Conservation (phyloP, 768 basidiomycete genomes). For the Lyophyllum atratum region DNA sequence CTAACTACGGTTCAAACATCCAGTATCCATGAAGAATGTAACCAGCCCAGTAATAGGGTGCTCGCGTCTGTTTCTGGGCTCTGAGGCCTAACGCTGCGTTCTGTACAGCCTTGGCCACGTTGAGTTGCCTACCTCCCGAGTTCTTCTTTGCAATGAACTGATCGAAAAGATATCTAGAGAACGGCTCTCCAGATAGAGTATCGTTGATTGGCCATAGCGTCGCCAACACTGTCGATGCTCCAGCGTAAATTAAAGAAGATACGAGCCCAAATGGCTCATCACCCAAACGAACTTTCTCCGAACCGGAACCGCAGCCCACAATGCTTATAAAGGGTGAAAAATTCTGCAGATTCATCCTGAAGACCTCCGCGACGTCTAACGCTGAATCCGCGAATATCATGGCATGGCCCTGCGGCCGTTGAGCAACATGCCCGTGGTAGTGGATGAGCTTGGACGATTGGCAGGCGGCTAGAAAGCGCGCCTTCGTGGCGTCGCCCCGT, state of each 20-base stretch:
- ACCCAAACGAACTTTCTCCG: background rate
- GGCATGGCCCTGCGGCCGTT: background rate
- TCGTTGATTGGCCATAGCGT: background rate
- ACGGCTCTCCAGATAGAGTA: background rate
- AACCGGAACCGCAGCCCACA: background rate
- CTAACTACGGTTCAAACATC: background rate
- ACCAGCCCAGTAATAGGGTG: constrained; percentile 4
- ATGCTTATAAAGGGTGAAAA: background rate
- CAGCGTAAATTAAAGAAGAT: background rate
- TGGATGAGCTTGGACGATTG: background rate
- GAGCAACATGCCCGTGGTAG: background rate
- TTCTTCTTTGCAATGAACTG: background rate
- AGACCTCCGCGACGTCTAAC: background rate
- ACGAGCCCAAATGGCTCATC: background rate
- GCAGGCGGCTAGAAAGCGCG: background rate
- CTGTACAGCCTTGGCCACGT: background rate
- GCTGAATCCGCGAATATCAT: background rate
- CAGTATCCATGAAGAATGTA: constrained; percentile 1
- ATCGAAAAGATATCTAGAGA: background rate
- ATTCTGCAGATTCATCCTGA: background rate
- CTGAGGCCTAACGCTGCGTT: background rate
- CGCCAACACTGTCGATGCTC: background rate
- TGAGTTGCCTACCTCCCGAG: background rate
- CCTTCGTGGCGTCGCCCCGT: background rate
- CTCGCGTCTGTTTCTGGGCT: background rate